These are phyloP conservation scores for Colletotrichum sp. DNA, from an alignment of 2,329 filamentous ascomycete genomes.

Conservation along the genomic window DNA sequence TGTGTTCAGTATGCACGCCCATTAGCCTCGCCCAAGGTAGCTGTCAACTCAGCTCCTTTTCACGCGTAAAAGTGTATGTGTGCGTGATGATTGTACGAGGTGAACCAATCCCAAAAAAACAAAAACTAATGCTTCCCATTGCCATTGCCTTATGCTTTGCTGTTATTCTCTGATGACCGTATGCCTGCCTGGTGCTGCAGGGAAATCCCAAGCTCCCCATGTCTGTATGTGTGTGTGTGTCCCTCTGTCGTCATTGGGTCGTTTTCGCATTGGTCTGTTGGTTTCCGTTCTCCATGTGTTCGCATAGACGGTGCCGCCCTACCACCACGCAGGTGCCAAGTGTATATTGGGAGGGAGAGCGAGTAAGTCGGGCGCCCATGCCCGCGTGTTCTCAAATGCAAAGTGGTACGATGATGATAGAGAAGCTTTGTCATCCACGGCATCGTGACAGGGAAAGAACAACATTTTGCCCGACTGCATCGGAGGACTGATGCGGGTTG, in stretches of 20 bases:
- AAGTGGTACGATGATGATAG: conserved; percentile 3
- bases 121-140: not conserved
- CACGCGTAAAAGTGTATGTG: not conserved
- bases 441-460: not conserved
- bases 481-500: not conserved
- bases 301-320: not conserved
- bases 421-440: not conserved
- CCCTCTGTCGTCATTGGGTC: not conserved
- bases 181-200: not conserved
- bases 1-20: not conserved
- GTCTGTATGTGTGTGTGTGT: not conserved
- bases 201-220: not conserved
- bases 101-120: not conserved
- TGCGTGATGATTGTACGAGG: not conserved
- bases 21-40: not conserved
- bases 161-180: not conserved
- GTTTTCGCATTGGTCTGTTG: not conserved
- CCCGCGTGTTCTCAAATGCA: not conserved
- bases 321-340: not conserved
- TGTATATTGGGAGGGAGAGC: not conserved
- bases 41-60: not conserved
- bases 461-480: not conserved
- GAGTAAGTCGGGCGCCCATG: conserved; percentile 4
- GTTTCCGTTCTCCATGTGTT: not conserved
- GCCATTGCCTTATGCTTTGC: not conserved